Evolutionary conservation across 75 land plant species (phyloP), one percentile per base, ranked within the genome.

Genomic region (Isoetes taiwanensis): DNA sequence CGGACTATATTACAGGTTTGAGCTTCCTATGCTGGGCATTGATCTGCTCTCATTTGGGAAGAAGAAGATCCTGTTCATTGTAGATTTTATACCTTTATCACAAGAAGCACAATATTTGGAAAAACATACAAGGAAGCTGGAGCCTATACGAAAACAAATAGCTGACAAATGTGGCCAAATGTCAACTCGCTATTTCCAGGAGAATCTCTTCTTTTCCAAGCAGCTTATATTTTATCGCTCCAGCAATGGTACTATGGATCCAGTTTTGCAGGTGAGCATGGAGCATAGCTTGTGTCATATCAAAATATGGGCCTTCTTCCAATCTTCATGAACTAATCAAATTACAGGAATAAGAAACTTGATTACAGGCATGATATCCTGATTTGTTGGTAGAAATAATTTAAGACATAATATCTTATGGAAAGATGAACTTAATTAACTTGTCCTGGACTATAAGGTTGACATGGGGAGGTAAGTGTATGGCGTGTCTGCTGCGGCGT

Each of bases 11-110:
- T 46, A 59, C 68, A 70, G 73, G 39, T 58, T 41, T 39, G 73
- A 70, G 24, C 35, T 64, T 0, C 73, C 73, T 10, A 52, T 70
- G 54, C 68, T 70, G 30, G 73, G 73, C 5, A 70, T 70, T 42
- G 73, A 70, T 37, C 53, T 70, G 25, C 40, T 70, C 31, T 64
- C 73, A 14, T 64, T 70, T 58, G 73, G 73, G 32, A 48, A 48
- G 21, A 57, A 57, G 27, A 70, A 64, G 16, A 46, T 70, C 6
- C 46, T 70, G n/a, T 70, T 61, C 21, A 68, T 70, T 1, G 62
- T 70, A 0, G 73, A 70, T 52, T 70, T 70, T 35, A 56, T 53
- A 25, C 73, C 73, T 10, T 46, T 70, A 3, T 58, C 27, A 9
- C 67, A 70, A 54, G 62, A 70, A 0, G 43, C 61, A 39, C 62